Conservation (phyloP, 352 stramenopile species). For the Phytophthora niederhauseri region DNA sequence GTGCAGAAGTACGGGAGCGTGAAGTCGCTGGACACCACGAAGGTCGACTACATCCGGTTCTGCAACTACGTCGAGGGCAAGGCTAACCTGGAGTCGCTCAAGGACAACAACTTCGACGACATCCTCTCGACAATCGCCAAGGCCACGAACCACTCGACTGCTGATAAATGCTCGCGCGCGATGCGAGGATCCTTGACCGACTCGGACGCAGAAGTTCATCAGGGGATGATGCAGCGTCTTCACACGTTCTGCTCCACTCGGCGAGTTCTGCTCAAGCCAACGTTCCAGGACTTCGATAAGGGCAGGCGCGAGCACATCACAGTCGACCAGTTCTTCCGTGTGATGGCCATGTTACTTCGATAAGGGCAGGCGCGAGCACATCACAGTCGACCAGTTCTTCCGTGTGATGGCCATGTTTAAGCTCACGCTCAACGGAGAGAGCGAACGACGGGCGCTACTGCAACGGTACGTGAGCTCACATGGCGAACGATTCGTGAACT, state of each 20-base stretch:
- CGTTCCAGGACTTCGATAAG: constrained; percentile 87
- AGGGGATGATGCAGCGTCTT: constrained; percentile 68
- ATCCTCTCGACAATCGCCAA: constrained; percentile 49
- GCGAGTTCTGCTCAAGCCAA: constrained; percentile 76
- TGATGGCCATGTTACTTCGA: constrained; percentile 92
- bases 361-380: constrained; percentile 70
- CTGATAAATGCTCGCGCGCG: constrained; percentile 64
- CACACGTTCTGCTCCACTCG: constrained; percentile 60
- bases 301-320: constrained; percentile 78
- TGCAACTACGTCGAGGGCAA: constrained; percentile 71
- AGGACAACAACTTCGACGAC: constrained; percentile 62
- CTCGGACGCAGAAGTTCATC: constrained; percentile 46
- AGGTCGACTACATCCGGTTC: constrained; percentile 83
- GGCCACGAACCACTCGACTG: constrained; percentile 31
- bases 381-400: constrained; percentile 85
- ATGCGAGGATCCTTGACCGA: constrained; percentile 63
- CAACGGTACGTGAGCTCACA: constrained; percentile 75
- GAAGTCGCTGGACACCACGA: constrained; percentile 48
- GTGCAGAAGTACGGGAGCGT: constrained; percentile 61
- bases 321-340: constrained; percentile 81
- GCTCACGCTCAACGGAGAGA: constrained; percentile 53
- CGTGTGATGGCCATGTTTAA: constrained; percentile 84
- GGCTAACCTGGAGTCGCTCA: constrained; percentile 12
- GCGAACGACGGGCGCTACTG: constrained; percentile 61
- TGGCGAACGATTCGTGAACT: constrained; percentile 83